Evolutionary conservation across 441 rosid species (phyloP), one percentile per base, ranked within the genome.

Genomic region (Euphorbia corollata): DNA sequence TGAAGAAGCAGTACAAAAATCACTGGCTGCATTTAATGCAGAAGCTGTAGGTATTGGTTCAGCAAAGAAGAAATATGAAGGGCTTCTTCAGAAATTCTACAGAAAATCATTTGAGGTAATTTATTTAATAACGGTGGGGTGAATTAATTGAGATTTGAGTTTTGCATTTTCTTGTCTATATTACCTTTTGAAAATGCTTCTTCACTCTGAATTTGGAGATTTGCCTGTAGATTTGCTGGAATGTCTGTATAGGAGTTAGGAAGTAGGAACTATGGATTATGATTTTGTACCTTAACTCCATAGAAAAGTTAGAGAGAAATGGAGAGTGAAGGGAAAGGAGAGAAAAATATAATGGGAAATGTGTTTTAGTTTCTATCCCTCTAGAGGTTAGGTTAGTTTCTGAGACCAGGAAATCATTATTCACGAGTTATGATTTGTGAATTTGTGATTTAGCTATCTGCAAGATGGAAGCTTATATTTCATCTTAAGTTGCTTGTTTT

Each of bases 21-120:
- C 99, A 22, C 48, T 88, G 73, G 90, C 84, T 18, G 81, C 72
- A 55, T 95, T 81, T 75, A 90, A 81, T 78, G 78, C 89, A 63
- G 78, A 61, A 76, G 98, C 98, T 71, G 96, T 94, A n/a, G 99
- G 99, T 61, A 75, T 80, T 83, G 99, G 98, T 71, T 54, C 77
- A 54, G 82, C 87, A 54, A 83, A 92, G 73, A 94, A 91, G 80
- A 91, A 87, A 78, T 84, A 84, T 4, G 99, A 94, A 81, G 96
- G 73, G 71, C 94, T 81, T 74, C 90, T 91, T 54, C 96, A 87
- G 54, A 94, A 89, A 73, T 90, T 86, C 69, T 81, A 91, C 72
- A 86, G 77, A 74, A 91, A 84, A 81, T 85, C 84, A 30, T 90
- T 88, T 82, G 97, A 82, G 97, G 99, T 90, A 69, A 27, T 27